Evolutionary conservation across 495 filamentous ascomycete genomes (phyloP).

Genomic region (Tuber borchii): DNA sequence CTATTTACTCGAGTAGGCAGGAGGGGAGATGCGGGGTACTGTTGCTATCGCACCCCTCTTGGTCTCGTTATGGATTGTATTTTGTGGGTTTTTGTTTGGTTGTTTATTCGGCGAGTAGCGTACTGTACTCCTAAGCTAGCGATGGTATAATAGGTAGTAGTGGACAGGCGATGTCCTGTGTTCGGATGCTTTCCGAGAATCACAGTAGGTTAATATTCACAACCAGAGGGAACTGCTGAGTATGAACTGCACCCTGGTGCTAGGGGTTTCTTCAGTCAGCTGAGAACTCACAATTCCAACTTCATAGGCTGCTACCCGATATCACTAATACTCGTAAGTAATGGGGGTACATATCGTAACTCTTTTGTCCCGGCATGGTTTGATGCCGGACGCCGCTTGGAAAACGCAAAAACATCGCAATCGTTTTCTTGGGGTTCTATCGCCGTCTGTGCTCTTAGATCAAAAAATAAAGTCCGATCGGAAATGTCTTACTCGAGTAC

Average conservation of each 20-base stretch:
- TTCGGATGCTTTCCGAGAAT: not conserved
- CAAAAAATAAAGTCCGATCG: constrained; percentile 1
- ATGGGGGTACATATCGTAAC: not conserved
- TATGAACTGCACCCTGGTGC: not conserved
- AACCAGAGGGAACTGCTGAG: not conserved
- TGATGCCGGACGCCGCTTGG: not conserved
- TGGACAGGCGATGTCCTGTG: not conserved
- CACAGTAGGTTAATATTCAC: not conserved
- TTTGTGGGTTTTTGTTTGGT: not conserved
- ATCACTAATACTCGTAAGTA: not conserved
- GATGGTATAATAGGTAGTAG: not conserved
- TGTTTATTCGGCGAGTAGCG: not conserved
- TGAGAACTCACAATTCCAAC: not conserved
- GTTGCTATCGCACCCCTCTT: not conserved
- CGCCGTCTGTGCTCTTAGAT: not conserved
- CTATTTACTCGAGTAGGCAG: not conserved
- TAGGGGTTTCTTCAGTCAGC: not conserved
- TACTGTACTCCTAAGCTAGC: not conserved
- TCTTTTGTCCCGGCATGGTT: not conserved
- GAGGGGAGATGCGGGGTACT: not conserved
- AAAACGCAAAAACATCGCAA: constrained; percentile 2
- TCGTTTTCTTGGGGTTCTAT: not conserved
- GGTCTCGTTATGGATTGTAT: not conserved
- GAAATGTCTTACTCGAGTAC: not conserved
- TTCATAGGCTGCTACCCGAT: not conserved